phyloP scores from a whole-genome alignment of 2,329 filamentous ascomycete species.

The Phyllosticta citriasiana region DNA sequence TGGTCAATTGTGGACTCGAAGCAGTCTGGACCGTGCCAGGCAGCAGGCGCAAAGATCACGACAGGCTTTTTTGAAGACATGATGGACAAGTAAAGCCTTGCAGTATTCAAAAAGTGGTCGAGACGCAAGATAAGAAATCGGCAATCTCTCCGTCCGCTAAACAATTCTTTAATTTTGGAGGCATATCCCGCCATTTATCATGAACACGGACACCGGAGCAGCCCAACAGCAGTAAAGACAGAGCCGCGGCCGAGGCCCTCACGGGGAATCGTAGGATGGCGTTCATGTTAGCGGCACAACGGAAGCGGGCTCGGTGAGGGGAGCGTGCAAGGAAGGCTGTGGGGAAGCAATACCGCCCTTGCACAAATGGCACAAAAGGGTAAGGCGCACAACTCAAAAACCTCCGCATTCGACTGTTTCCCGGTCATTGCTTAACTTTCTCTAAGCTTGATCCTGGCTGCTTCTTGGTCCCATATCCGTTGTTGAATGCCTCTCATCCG shows the following conservation, averaged over 20 bases:
- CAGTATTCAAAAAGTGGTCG: constrained; percentile 21
- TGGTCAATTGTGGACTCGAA: constrained; percentile 18
- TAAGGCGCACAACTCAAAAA: neutral
- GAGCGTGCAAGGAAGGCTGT: neutral
- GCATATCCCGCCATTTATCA: neutral
- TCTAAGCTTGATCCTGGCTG: neutral
- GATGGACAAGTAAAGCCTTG: constrained; percentile 14
- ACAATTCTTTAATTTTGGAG: neutral
- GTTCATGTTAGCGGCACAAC: neutral
- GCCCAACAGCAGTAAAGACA: neutral
- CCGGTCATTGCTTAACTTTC: neutral
- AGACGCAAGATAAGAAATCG: constrained; percentile 24
- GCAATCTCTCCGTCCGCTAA: neutral
- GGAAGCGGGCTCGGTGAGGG: neutral
- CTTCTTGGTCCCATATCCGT: neutral
- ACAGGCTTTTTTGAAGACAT: constrained; percentile 19
- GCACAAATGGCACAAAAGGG: neutral
- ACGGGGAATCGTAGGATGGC: neutral
- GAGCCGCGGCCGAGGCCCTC: neutral
- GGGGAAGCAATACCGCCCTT: neutral
- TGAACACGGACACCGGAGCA: neutral
- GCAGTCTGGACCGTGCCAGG: constrained; percentile 25
- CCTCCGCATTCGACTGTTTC: neutral
- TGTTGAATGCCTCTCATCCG: neutral
- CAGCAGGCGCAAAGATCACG: constrained; percentile 28